phyloP scores from a whole-genome alignment of 768 basidiomycete genomes.

The Hygrophorus pudorinus region DNA sequence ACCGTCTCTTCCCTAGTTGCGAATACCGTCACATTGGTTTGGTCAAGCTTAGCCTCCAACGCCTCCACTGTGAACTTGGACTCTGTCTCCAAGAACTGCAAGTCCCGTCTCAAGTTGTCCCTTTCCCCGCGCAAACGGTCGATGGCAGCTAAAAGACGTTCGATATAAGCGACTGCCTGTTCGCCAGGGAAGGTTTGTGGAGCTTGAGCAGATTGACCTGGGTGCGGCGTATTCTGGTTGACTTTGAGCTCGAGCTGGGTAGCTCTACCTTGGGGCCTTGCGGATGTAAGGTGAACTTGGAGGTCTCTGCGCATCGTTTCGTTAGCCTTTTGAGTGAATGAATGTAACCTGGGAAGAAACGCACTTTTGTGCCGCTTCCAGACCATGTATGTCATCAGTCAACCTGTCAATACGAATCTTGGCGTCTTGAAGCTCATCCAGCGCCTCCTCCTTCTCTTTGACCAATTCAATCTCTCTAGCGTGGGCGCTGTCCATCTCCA shows the following conservation, averaged over 20 bases:
- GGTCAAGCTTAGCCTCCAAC: constrained; percentile 38
- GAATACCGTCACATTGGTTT: constrained; percentile 8
- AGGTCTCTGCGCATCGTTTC: not conserved
- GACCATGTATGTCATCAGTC: constrained; percentile 4
- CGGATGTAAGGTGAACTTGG: too few species aligned
- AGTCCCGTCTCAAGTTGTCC: constrained; percentile 47
- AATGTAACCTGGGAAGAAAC: too few species aligned
- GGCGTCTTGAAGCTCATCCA: constrained; percentile 32
- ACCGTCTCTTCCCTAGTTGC: not conserved
- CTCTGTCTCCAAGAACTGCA: constrained; percentile 63
- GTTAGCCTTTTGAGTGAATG: not conserved
- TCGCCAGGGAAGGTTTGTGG: constrained; percentile 16
- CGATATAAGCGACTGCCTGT: constrained; percentile 31
- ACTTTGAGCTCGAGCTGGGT: not conserved
- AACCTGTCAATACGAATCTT: constrained; percentile 22
- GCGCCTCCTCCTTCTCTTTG: constrained; percentile 42
- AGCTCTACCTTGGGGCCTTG: too few species aligned
- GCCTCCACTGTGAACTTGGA: constrained; percentile 54
- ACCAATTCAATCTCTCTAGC: constrained; percentile 34
- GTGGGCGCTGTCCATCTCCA: constrained; percentile 33
- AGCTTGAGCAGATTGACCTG: constrained; percentile 2
- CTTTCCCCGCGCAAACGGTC: constrained; percentile 62
- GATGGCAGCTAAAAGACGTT: constrained; percentile 49
- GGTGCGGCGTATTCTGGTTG: not conserved
- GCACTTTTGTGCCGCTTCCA: constrained; percentile 10